Base-by-base conservation (phyloP, 1,284 basidiomycete genomes). In the Meripilus lineatus region DNA sequence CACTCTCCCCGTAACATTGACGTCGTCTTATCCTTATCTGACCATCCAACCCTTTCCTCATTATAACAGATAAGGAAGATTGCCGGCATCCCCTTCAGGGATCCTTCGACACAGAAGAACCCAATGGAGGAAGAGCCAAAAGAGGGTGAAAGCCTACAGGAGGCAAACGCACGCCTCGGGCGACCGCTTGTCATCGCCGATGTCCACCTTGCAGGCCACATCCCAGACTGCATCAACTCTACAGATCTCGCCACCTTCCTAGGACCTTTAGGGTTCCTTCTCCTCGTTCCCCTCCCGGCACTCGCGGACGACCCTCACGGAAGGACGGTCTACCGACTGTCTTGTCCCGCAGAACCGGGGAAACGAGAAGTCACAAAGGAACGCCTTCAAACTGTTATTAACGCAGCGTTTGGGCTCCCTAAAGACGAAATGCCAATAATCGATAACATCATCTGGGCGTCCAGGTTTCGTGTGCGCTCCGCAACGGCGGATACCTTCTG, bases 401-500 rank as follows among this genome's bases (percentile, higher is more conserved):
- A 28, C 13, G 22, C 24, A n/a, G 20, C 22, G 23, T 14, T 40
- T n/a, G 38, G 24, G 23, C 38, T 35, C 7, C 15, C 33, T 8
- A 18, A 35, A 7, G 8, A 35, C 6, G 8, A 35, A 8, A 35
- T 18, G 8, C 33, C 33, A 17, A 35, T 26, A 15, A 30, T 40
- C 24, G 38, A 40, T 14, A 26, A 8, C 5, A 17, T 40, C 38
- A 5, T 28, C 13, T 26, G 23, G 21, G 10, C 38, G 11, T 26
- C 38, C 14, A 11, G 18, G 4, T 40, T 26, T 26, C 21, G 24
- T 5, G 25, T 28, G 11, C 21, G 24, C 11, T 26, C 5, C 24
- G 21, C 38, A 14, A 11, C 32, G 7, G 38, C 38, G 4, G 48
- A 45, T 22, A 46, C 22, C 8, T 40, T 40, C 24, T 40, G 5